Conservation (phyloP, 495 filamentous ascomycete genomes). For the Hyaloscypha variabilis region DNA sequence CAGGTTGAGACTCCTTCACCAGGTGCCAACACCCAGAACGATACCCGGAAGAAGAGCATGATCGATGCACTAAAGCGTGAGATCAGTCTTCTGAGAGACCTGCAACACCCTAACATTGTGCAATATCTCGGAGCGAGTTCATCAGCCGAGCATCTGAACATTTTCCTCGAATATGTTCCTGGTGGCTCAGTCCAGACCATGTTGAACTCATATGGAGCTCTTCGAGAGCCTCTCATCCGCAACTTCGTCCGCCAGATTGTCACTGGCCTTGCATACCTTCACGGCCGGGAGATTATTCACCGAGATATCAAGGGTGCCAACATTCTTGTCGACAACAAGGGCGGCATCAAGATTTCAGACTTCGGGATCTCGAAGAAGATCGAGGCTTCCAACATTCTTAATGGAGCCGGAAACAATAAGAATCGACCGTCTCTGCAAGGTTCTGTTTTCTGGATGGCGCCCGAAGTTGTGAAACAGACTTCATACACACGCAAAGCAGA, state of each 20-base stretch:
- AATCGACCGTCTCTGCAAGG: constrained; percentile 93
- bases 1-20: constrained; percentile 92
- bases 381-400: constrained; percentile 70
- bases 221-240: constrained; percentile 89
- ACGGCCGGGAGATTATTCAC: constrained; percentile 95
- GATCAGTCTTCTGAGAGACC: constrained; percentile 89
- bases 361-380: constrained; percentile 99
- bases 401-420: constrained; percentile 58
- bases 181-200: constrained; percentile 97
- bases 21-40: constrained; percentile 74
- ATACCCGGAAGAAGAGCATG: constrained; percentile 95
- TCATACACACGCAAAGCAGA: constrained; percentile 99
- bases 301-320: constrained; percentile 99
- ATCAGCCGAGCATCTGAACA: constrained; percentile 91
- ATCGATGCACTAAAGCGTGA: constrained; percentile 95
- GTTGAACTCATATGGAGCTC: constrained; percentile 95
- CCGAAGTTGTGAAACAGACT: constrained; percentile 96
- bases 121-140: constrained; percentile 95
- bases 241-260: constrained; percentile 98
- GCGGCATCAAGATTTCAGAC: constrained; percentile 98
- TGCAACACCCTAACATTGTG: constrained; percentile 96
- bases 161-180: constrained; percentile 99
- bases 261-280: constrained; percentile 90
- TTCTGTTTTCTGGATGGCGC: constrained; percentile 99
- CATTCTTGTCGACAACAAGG: constrained; percentile 98